These are phyloP conservation scores for Didymosphaeria variabile DNA, from an alignment of 2,329 filamentous ascomycete species.

Conservation along the genomic window DNA sequence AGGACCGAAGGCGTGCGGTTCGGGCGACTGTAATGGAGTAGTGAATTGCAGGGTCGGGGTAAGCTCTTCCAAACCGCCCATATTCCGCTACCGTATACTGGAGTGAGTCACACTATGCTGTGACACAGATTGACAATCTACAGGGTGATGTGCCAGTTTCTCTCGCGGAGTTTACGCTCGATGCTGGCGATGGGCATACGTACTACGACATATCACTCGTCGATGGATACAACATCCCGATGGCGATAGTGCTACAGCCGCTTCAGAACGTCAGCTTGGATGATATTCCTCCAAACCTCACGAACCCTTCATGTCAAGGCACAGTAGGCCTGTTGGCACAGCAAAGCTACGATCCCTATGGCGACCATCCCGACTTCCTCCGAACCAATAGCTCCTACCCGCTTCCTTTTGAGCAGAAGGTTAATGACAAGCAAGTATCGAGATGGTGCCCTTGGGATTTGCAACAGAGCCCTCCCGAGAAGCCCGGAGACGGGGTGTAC, in stretches of 20 bases:
- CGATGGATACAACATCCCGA: slow-evolving; percentile 82
- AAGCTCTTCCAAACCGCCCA: slow-evolving; percentile 47
- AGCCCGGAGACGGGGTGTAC: slow-evolving; percentile 79
- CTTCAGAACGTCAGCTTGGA: slow-evolving; percentile 68
- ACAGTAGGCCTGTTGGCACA: slow-evolving; percentile 68
- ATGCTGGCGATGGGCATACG: slow-evolving; percentile 72
- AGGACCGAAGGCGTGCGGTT: slow-evolving; percentile 69
- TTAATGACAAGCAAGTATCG: slow-evolving; percentile 66
- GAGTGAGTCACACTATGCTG: background rate
- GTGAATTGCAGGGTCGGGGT: slow-evolving; percentile 75
- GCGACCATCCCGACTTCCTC: slow-evolving; percentile 60
- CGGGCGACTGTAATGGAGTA: slow-evolving; percentile 78
- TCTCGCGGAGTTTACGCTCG: slow-evolving; percentile 81
- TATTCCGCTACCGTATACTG: background rate
- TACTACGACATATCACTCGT: slow-evolving; percentile 89
- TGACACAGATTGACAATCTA: slow-evolving; percentile 19
- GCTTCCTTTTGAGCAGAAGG: slow-evolving; percentile 70
- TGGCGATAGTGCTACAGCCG: slow-evolving; percentile 64
- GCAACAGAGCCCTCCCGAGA: slow-evolving; percentile 72
- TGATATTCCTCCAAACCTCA: slow-evolving; percentile 76
- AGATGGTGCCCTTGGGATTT: slow-evolving; percentile 85
- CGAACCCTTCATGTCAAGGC: slow-evolving; percentile 79
- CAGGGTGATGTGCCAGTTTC: slow-evolving; percentile 79
- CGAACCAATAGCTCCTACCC: slow-evolving; percentile 73
- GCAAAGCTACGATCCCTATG: slow-evolving; percentile 58